Base-by-base conservation (phyloP, 495 filamentous ascomycete species). In the Margaritispora aquatica region DNA sequence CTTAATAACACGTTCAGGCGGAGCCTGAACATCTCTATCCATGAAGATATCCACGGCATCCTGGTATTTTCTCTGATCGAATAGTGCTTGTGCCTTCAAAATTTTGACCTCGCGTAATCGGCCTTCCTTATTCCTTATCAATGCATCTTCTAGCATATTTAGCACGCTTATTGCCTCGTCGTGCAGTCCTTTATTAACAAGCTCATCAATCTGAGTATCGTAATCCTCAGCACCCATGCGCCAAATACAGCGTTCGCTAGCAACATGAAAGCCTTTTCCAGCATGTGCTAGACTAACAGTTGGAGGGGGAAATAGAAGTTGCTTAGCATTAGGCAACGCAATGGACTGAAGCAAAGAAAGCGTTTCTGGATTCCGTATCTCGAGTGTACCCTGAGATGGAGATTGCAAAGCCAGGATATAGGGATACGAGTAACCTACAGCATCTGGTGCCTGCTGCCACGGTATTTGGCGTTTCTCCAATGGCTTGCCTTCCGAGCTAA, bases 181-280 rank as follows among this genome's bases (percentile, higher is more conserved):
- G 47, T 91, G 84, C 63, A 83, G 84, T 5, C 81, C 87, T 53
- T 81, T 85, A 47, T 85, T 81, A 2, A 96, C 81, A 31, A 99
- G 77, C 50, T 95, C 83, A 55, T 92, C 86, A 26, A 99, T 85
- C 66, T 99, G 94, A 0, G 87, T 83, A 66, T 96, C 90, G 63
- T 99, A 99, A 54, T 92, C 88, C 46, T 89, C 80, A n/a, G 92
- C 86, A 48, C 86, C 87, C 94, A 97, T 96, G 51, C 92, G 85
- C 95, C 95, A 99, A 27, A 99, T 88, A 21, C 77, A 86, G 17
- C 92, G 80, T 29, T 97, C 92, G 63, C 92, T 96, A 7, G 84
- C 79, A 19, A 97, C 91, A 53, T 96, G 80, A 64, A 97, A 97
- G 0, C 91, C 90, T 71, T 97, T 97, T 0, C 91, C 94, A 0